Evolutionary conservation across 305 asterid genomes (phyloP).

Genomic region (Nicotiana rustica): DNA sequence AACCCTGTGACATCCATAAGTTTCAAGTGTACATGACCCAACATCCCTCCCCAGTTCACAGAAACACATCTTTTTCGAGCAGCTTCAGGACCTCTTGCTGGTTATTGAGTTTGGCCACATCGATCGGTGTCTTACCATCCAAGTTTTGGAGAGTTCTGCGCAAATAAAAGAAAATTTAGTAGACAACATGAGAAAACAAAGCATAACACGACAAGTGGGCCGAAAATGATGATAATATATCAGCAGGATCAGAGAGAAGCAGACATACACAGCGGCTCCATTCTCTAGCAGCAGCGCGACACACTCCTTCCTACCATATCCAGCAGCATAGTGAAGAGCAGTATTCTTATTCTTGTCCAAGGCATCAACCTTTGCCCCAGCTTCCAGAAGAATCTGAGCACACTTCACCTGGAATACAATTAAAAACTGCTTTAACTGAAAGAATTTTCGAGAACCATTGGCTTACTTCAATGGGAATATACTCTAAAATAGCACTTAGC

Average conservation of each 20-base stretch:
- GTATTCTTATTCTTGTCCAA: constrained; percentile 98
- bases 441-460: neutral
- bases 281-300: constrained; percentile 89
- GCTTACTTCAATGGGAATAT: neutral
- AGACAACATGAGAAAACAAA: neutral
- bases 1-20: constrained; percentile 41
- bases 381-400: constrained; percentile 89
- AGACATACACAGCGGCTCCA: constrained; percentile 96
- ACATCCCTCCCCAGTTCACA: constrained; percentile 45
- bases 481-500: constrained; percentile 9
- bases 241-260: constrained; percentile 6
- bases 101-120: constrained; percentile 90
- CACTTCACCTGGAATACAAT: constrained; percentile 70
- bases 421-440: neutral
- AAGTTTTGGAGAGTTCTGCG: constrained; percentile 93
- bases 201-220: neutral
- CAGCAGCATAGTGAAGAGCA: constrained; percentile 98
- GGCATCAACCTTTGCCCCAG: constrained; percentile 94
- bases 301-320: constrained; percentile 93
- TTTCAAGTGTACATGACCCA: constrained; percentile 38
- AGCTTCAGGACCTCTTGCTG: constrained; percentile 84
- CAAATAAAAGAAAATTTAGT: constrained; percentile 8
- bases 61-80: constrained; percentile 96
- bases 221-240: neutral
- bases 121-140: constrained; percentile 99